Evolutionary conservation across 192 early-diverging fungal genomes (phyloP), one percentile per base, ranked within the genome.

Genomic region (Coemansia sp.): DNA sequence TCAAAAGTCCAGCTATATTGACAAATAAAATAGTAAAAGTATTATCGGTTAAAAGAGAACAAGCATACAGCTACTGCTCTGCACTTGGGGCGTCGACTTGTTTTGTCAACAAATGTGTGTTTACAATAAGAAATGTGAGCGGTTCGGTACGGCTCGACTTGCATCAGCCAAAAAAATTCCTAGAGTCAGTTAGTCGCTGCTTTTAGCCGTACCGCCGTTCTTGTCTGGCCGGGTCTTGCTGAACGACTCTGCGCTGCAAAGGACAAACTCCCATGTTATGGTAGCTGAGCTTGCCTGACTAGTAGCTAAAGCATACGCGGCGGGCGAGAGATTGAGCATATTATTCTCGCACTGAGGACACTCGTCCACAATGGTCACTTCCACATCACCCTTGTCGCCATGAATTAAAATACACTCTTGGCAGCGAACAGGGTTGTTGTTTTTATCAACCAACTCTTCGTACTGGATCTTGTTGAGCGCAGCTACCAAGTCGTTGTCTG

Each of bases 361-460:
- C 11, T 73, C 84, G 57, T 87, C 86, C 8, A 84, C 74, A 17
- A 85, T 78, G 37, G 62, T 85, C 41, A 82, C 86, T 21, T 57
- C 63, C 21, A 84, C 78, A 2, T 75, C 29, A 12, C 75, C 84
- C 39, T 77, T 81, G 4, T 78, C 79, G 35, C 83, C 82, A n/a
- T 61, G 71, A 6, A 85, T 76, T 11, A 59, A 12, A 26, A 66
- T n/a, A 71, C 78, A 56, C 69, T 67, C 25, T 61, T 70, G 17
- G 38, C 57, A 59, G 11, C 37, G 37, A 12, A 39, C 23, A 6
- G 57, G 37, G 8, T 41, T 39, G 7, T 25, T 17, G 6, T 39
- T 39, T 9, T 59, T 59, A 29, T 55, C 53, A 62, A 57, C 84
- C 71, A 8, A 70, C 57, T 59, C 61, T 5, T 67, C 67, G 58